Conservation (phyloP, 345 rosid genomes). For the Limnanthes douglasii region DNA sequence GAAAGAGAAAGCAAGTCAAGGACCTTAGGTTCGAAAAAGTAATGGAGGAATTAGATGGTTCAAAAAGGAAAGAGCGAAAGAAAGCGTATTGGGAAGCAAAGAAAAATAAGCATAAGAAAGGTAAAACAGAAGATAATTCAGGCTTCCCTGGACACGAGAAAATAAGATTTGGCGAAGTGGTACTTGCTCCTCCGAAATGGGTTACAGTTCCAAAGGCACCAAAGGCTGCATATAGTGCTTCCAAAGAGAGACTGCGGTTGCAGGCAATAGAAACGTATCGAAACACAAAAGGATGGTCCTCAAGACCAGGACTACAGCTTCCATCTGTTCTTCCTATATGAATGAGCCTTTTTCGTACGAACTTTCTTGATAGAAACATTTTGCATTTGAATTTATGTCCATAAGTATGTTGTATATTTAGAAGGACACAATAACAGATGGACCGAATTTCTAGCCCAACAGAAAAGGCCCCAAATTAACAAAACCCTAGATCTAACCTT, state of each 20-base stretch:
- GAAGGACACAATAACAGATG: no score
- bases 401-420: no score
- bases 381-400: no score
- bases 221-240: constrained; percentile 34
- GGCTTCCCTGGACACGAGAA: constrained; percentile 60
- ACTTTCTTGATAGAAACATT: no score
- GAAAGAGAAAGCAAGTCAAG: constrained; percentile 44
- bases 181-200: constrained; percentile 73
- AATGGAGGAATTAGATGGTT: constrained; percentile 18
- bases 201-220: constrained; percentile 39
- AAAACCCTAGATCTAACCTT: no score
- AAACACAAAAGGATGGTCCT: constrained; percentile 49
- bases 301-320: constrained; percentile 53
- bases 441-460: no score
- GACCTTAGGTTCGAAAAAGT: constrained; percentile 55
- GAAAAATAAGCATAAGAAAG: constrained; percentile 46
- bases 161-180: constrained; percentile 75
- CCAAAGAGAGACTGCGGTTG: constrained; percentile 55
- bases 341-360: no score
- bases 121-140: constrained; percentile 25
- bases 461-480: no score
- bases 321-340: no score
- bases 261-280: constrained; percentile 74
- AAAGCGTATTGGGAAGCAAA: constrained; percentile 59
- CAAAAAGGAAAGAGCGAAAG: constrained; percentile 51